Evolutionary conservation across 345 rosid species (phyloP).

Genomic region (Zanthoxylum bungeanum): DNA sequence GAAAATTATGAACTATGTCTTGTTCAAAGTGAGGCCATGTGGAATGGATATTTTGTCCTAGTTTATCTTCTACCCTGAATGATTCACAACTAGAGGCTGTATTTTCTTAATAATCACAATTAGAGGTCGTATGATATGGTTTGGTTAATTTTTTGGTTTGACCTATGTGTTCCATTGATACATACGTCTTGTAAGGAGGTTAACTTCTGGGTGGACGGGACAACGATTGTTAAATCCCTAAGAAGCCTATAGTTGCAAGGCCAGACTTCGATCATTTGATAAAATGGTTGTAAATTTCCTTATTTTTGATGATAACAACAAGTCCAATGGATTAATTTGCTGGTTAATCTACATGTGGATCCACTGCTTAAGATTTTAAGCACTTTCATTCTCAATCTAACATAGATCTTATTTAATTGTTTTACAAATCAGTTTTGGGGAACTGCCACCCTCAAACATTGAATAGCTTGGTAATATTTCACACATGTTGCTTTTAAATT

Average conservation of each 20-base stretch:
- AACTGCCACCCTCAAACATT: background rate
- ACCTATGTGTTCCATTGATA: background rate
- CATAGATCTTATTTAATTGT: background rate
- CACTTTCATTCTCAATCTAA: background rate
- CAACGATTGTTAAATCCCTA: background rate
- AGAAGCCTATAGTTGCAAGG: background rate
- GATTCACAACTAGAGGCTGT: too few species aligned
- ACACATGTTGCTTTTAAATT: background rate
- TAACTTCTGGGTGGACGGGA: background rate
- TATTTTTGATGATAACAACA: background rate
- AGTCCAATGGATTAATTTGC: background rate
- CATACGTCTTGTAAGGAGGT: too few species aligned
- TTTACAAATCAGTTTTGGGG: background rate
- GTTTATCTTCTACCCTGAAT: too few species aligned
- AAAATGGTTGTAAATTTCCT: background rate
- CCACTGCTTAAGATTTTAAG: background rate
- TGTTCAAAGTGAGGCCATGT: too few species aligned
- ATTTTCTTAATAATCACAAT: too few species aligned
- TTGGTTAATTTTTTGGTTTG: background rate
- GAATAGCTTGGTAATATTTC: background rate
- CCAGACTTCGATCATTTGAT: background rate
- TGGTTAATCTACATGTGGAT: background rate
- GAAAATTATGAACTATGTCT: too few species aligned
- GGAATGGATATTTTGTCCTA: too few species aligned
- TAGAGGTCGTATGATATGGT: slow-evolving; percentile 26